These are phyloP conservation scores for Linderina pennispora DNA, from an alignment of 192 early-diverging fungal genomes.

Conservation along the genomic window DNA sequence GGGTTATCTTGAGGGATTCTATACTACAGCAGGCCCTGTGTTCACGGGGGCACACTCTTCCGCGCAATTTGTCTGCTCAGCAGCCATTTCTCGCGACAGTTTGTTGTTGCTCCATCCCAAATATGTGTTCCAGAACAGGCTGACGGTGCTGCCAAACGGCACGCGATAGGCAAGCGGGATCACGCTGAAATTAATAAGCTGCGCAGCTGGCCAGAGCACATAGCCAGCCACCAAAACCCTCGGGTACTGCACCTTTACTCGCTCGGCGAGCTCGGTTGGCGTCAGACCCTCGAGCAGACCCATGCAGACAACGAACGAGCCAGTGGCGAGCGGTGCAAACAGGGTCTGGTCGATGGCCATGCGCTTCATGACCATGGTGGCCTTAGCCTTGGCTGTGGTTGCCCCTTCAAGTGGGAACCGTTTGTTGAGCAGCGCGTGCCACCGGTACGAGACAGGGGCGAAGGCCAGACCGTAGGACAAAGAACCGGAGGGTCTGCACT, in stretches of 20 bases:
- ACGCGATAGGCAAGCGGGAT: slow-evolving; percentile 60
- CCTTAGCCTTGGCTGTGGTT: neutral
- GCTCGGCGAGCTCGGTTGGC: slow-evolving; percentile 8
- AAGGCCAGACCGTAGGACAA: slow-evolving; percentile 25
- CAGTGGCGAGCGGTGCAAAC: slow-evolving; percentile 26
- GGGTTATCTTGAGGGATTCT: no score
- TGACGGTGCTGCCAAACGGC: slow-evolving; percentile 59
- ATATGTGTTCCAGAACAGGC: slow-evolving; percentile 69
- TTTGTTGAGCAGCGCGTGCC: slow-evolving; percentile 31
- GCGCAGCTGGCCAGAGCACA: slow-evolving; percentile 62
- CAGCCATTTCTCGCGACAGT: no score
- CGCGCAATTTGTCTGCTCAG: no score
- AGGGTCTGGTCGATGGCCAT: slow-evolving; percentile 21
- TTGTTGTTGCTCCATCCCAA: slow-evolving; percentile 58
- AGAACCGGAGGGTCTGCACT: slow-evolving; percentile 19
- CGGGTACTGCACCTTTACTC: slow-evolving; percentile 9
- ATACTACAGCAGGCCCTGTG: no score
- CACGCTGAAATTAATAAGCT: slow-evolving; percentile 64
- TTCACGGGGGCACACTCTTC: no score
- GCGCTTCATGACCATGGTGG: slow-evolving; percentile 19
- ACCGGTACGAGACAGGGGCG: slow-evolving; percentile 14
- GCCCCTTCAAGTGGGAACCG: slow-evolving; percentile 14
- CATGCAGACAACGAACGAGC: slow-evolving; percentile 28
- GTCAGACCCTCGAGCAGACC: slow-evolving; percentile 23
- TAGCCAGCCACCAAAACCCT: slow-evolving; percentile 19